Evolutionary conservation across 2,329 filamentous ascomycete genomes (phyloP), one percentile per base, ranked within the genome.

Genomic region (Ilyonectria robusta): DNA sequence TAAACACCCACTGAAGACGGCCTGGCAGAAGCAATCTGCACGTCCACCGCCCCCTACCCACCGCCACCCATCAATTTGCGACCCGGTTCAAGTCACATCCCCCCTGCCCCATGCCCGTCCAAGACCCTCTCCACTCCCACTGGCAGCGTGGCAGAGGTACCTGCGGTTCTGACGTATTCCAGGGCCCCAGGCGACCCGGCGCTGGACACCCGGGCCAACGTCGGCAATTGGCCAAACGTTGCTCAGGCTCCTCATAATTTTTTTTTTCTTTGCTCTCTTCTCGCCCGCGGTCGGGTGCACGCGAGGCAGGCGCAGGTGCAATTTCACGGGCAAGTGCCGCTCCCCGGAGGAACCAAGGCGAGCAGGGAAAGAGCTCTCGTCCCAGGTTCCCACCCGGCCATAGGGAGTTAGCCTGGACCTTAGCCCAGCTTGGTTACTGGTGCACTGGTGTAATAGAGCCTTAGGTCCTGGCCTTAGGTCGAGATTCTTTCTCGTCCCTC

Each of bases 401-500:
- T 42, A 33, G 31, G 8, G 8, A 42, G 40, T 42, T 42, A 42
- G 40, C 40, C 40, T 42, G 40, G 17, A 6, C n/a, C n/a, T 42
- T 42, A 42, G 40, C 40, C 37, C 40, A n/a, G 17, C 40, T 19
- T 17, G 40, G 40, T n/a, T 21, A 21, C 21, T 21, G 21, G 21
- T 21, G 21, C 21, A 42, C 40, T 42, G 40, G 40, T n/a, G n/a
- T 19, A 5, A 17, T 42, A 5, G 40, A 17, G 40, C 17, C 15
- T 42, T 42, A 40, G 37, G 37, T 17, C 37, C 37, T 13, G 13
- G 29, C 17, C 48, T 51, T 51, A 53, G 50, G 50, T 53, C 50
- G 50, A 35, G 19, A 63, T 56, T 35, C 67, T 54, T 59, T 40
- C 46, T 44, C 53, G 56, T 70, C 65, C 67, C 64, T 71, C 70